Conservation (phyloP, 345 rosid genomes). For the Erodium maritimum region DNA sequence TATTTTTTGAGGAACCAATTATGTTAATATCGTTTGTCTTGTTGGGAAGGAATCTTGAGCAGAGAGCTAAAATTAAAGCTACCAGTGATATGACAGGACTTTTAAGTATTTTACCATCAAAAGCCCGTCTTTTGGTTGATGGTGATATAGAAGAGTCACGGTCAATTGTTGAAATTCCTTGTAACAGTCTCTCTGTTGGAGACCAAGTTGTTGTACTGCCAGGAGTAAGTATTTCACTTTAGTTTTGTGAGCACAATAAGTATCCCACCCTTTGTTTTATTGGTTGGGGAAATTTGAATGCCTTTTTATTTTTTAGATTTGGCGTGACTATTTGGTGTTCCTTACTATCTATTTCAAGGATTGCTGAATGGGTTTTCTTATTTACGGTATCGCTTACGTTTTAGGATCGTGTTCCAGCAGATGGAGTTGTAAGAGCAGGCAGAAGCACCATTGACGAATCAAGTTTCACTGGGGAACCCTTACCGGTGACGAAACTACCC, state of each 20-base stretch:
- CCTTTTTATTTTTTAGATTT: background rate
- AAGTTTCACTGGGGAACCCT: constrained; percentile 94
- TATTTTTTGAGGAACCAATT: constrained; percentile 91
- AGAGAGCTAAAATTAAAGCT: constrained; percentile 95
- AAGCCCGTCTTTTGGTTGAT: constrained; percentile 82
- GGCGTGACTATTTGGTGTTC: background rate
- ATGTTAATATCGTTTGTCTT: constrained; percentile 92
- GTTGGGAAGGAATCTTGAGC: constrained; percentile 96
- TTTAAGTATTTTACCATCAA: constrained; percentile 71
- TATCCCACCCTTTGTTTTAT: constrained; percentile 10
- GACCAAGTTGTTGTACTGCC: constrained; percentile 80
- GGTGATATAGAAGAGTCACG: constrained; percentile 24
- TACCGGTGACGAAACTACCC: constrained; percentile 78
- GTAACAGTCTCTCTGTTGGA: constrained; percentile 71
- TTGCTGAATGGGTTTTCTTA: background rate
- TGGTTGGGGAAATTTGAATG: background rate
- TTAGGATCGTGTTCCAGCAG: constrained; percentile 91
- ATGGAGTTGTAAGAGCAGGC: constrained; percentile 86
- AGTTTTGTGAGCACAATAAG: constrained; percentile 7
- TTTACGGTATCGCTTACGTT: constrained; percentile 10
- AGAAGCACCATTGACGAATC: constrained; percentile 90
- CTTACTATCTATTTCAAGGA: background rate
- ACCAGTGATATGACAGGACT: constrained; percentile 97
- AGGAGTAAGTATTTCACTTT: constrained; percentile 55
- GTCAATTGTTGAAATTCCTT: constrained; percentile 74